Evolutionary conservation across 495 filamentous ascomycete species (phyloP).

Genomic region (Lasiosphaeria miniovina): DNA sequence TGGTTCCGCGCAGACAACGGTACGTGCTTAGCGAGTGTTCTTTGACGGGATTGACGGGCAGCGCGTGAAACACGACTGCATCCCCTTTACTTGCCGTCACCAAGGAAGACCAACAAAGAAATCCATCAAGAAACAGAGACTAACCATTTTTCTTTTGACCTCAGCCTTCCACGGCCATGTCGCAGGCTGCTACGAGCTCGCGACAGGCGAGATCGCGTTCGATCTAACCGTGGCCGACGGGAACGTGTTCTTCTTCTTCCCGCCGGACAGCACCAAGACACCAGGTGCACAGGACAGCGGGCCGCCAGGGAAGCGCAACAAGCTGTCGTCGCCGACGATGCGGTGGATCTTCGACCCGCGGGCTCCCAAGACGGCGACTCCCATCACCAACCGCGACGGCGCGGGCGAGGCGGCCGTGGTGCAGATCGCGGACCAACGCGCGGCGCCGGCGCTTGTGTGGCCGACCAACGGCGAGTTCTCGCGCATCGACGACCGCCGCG

Average conservation of each 20-base stretch:
- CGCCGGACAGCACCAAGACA: slow-evolving; percentile 36
- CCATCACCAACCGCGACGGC: neutral
- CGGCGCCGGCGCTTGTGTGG: slow-evolving; percentile 35
- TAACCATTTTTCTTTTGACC: neutral
- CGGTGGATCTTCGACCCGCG: slow-evolving; percentile 55
- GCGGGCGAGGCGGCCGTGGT: slow-evolving; percentile 15
- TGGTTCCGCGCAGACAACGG: slow-evolving; percentile 50
- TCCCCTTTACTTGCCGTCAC: neutral
- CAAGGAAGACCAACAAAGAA: no score
- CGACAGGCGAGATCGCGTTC: slow-evolving; percentile 45
- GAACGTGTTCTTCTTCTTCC: slow-evolving; percentile 58
- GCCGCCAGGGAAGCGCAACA: slow-evolving; percentile 24
- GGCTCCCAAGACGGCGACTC: slow-evolving; percentile 23
- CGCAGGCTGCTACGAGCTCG: slow-evolving; percentile 50
- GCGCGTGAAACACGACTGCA: no score
- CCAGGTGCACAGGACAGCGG: slow-evolving; percentile 21
- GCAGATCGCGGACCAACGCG: slow-evolving; percentile 31
- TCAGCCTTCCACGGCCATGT: slow-evolving; percentile 47
- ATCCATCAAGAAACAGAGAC: no score
- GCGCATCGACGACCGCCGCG: slow-evolving; percentile 56
- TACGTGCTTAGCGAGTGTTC: slow-evolving; percentile 20
- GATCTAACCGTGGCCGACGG: slow-evolving; percentile 56
- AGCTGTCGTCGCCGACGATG: slow-evolving; percentile 46
- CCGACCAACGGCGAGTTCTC: slow-evolving; percentile 55
- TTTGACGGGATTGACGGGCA: neutral